These are phyloP conservation scores for Sphaerulina vaccinii DNA, from an alignment of 2,329 filamentous ascomycete species.

Conservation along the genomic window DNA sequence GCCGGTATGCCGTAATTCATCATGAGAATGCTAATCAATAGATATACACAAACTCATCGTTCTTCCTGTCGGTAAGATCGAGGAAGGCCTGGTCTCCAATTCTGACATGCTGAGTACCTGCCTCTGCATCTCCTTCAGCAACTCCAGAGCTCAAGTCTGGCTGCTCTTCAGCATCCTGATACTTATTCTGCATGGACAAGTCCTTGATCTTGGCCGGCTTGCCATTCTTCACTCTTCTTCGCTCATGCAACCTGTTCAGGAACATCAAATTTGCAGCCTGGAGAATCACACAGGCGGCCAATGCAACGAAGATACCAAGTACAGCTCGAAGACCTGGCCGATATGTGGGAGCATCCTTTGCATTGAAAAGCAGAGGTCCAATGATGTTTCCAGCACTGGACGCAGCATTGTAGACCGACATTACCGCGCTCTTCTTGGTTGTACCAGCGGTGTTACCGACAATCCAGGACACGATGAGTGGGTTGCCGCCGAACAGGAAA, in stretches of 20 bases:
- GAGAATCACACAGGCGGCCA: conserved; percentile 54
- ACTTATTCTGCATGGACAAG: conserved; percentile 59
- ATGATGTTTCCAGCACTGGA: conserved; percentile 64
- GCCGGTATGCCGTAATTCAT: neutral
- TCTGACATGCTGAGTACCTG: conserved; percentile 25
- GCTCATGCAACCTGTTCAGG: conserved; percentile 58
- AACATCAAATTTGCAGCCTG: conserved; percentile 57
- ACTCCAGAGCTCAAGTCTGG: conserved; percentile 25
- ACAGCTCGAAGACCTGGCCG: conserved; percentile 57
- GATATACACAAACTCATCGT: conserved; percentile 22
- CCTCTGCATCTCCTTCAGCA: conserved; percentile 29
- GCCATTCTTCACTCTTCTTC: conserved; percentile 56
- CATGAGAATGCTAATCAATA: conserved; percentile 2
- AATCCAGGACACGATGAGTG: conserved; percentile 67
- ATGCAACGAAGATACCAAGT: conserved; percentile 54
- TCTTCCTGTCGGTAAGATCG: conserved; percentile 58
- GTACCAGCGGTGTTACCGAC: conserved; percentile 66
- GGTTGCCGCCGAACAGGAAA: conserved; percentile 65
- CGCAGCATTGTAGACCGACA: conserved; percentile 64
- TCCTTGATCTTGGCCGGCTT: conserved; percentile 62
- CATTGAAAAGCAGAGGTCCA: conserved; percentile 62
- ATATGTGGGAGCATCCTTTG: conserved; percentile 59
- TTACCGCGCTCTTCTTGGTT: conserved; percentile 65
- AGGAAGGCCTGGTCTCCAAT: conserved; percentile 54
- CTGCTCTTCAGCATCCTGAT: conserved; percentile 38